Evolutionary conservation across 495 filamentous ascomycete species (phyloP).

Genomic region (Podospora tetraspora): DNA sequence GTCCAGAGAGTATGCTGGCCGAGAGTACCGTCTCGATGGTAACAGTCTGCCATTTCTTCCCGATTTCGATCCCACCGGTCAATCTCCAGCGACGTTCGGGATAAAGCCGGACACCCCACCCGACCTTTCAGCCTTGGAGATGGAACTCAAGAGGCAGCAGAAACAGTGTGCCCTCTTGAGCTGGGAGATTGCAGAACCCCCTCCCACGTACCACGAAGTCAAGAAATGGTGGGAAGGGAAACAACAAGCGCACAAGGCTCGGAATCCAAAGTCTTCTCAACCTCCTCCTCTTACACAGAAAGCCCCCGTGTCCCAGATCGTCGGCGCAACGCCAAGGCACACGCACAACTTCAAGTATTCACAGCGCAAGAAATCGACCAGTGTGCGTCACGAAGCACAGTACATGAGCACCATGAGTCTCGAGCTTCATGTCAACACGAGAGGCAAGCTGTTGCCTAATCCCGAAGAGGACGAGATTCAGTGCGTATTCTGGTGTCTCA

Average conservation of each 20-base stretch:
- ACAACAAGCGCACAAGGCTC: slow-evolving; percentile 27
- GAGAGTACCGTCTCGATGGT: slow-evolving; percentile 76
- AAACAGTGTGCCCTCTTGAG: slow-evolving; percentile 49
- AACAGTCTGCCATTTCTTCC: slow-evolving; percentile 70
- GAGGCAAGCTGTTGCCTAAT: slow-evolving; percentile 73
- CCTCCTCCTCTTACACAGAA: slow-evolving; percentile 44
- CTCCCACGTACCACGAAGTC: slow-evolving; percentile 70
- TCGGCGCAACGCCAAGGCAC: slow-evolving; percentile 82
- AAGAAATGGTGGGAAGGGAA: slow-evolving; percentile 56
- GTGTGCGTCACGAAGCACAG: slow-evolving; percentile 77
- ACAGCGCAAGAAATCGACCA: slow-evolving; percentile 67
- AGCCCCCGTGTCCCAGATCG: slow-evolving; percentile 71
- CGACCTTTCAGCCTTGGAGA: slow-evolving; percentile 49
- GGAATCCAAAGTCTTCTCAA: slow-evolving; percentile 43
- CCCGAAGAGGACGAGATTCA: slow-evolving; percentile 87
- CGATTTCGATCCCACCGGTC: slow-evolving; percentile 64
- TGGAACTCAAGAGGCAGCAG: slow-evolving; percentile 45
- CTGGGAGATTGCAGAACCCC: slow-evolving; percentile 61
- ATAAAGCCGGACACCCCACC: slow-evolving; percentile 40
- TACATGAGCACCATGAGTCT: slow-evolving; percentile 97
- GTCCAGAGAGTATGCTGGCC: slow-evolving; percentile 77
- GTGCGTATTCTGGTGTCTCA: slow-evolving; percentile 85
- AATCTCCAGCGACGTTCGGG: slow-evolving; percentile 51
- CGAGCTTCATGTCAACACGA: slow-evolving; percentile 90
- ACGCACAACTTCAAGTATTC: slow-evolving; percentile 82